These are phyloP conservation scores for Hymenoscyphus repandus DNA, from an alignment of 2,329 filamentous ascomycete genomes.

Conservation along the genomic window DNA sequence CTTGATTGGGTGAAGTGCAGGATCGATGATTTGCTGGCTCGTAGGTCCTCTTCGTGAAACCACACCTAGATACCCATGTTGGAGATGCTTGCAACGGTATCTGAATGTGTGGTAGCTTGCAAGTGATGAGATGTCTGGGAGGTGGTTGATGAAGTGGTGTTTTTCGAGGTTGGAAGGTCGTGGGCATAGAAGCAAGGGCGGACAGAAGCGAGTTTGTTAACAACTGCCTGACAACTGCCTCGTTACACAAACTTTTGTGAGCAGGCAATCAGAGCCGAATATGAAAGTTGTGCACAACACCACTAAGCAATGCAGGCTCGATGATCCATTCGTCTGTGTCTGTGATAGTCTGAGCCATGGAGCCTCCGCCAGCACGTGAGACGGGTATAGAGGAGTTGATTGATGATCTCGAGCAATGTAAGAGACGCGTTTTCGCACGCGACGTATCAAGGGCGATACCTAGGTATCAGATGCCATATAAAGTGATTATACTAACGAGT, in stretches of 20 bases:
- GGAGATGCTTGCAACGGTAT: background rate
- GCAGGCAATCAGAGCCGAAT: background rate
- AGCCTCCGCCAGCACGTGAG: slow-evolving; percentile 4
- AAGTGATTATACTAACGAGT: background rate
- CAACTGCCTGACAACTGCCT: background rate
- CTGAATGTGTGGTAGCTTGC: background rate
- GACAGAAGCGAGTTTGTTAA: slow-evolving; percentile 6
- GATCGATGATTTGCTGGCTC: slow-evolving; percentile 3
- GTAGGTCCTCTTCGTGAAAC: slow-evolving; percentile 1
- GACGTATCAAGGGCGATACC: slow-evolving; percentile 3
- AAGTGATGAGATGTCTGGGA: background rate
- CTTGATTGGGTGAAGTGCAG: slow-evolving; percentile 1
- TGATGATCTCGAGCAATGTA: slow-evolving; percentile 25
- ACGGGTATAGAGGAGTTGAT: slow-evolving; percentile 19
- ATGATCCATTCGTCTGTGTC: background rate
- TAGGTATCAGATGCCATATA: slow-evolving; percentile 1
- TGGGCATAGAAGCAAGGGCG: background rate
- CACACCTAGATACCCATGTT: background rate
- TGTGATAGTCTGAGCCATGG: slow-evolving; percentile 9
- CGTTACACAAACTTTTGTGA: slow-evolving; percentile 9
- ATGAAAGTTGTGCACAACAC: background rate
- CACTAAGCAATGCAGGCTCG: background rate
- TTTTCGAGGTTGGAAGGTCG: background rate
- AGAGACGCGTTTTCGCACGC: slow-evolving; percentile 20
- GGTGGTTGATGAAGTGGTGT: background rate